Base-by-base conservation (phyloP, 2,329 filamentous ascomycete species). In the Paramyrothecium roridum region DNA sequence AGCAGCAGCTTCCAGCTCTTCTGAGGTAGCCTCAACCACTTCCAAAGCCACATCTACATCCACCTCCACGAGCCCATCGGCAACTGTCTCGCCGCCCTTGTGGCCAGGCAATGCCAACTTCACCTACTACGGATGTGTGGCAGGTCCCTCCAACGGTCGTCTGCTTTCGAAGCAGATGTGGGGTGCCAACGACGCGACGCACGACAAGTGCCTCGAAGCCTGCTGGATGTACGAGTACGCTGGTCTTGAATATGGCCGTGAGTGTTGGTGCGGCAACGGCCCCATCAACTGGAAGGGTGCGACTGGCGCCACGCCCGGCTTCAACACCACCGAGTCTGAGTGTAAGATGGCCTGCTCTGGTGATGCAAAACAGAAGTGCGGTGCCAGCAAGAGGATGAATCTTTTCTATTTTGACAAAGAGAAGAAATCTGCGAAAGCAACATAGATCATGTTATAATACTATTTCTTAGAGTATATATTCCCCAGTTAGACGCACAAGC, bases 81-180 rank as follows among this genome's bases (percentile, higher is more conserved):
- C 37, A 16, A 17, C 49, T 34, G 49, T 51, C 8, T 51, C 49
- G 23, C 17, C 49, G 12, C 49, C 49, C 10, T 30, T 51, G 12
- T 51, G 49, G 49, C 49, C 49, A 8, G 49, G 49, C 49, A 51
- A 51, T 21, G 49, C 11, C 33, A 51, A 51, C 49, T 51, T 51
- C 49, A 51, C 49, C 7, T 51, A 51, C 49, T 51, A 51, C 33
- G 30, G 33, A 26, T 51, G 49, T 16, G 49, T 51, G 11, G 26
- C 33, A 8, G 49, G 20, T 6, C 49, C 49, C 7, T 51, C 49
- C 3, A 21, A 20, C 17, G 49, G 49, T 4, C 49, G 49, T 7
- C 33, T 51, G 49, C 20, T 51, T 6, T 8, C 49, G 10, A 17
- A 30, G 16, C 20, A 20, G 49, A 33, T 51, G 30, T 20, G 40